These are phyloP conservation scores for Colletotrichum siamense DNA, from an alignment of 2,329 filamentous ascomycete species.

Conservation along the genomic window DNA sequence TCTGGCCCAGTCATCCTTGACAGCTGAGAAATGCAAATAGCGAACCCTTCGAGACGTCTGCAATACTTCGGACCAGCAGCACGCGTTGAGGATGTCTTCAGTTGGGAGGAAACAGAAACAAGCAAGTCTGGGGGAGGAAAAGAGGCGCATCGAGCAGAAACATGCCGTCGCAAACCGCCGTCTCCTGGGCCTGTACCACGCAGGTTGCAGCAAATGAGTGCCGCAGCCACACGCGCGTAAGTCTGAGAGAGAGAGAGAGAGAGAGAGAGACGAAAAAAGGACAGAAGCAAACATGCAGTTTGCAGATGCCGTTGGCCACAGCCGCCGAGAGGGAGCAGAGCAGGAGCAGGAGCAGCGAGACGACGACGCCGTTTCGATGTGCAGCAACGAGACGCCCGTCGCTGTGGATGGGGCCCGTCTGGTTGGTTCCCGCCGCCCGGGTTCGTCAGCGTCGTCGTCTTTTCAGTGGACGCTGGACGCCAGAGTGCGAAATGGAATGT, in stretches of 20 bases:
- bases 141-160: not conserved
- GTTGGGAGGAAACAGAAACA: not conserved
- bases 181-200: not conserved
- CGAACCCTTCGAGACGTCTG: not conserved
- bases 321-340: not conserved
- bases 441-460: not conserved
- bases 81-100: not conserved
- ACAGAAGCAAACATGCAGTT: not conserved
- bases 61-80: not conserved
- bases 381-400: not conserved
- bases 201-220: not conserved
- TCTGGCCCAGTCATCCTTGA: not conserved
- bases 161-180: not conserved
- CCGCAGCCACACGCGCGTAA: not conserved
- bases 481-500: not conserved
- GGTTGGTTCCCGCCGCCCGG: not conserved
- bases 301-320: not conserved
- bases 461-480: not conserved
- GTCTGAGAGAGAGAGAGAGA: not conserved
- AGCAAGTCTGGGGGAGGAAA: not conserved
- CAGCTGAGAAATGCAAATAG: not conserved
- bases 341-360: not conserved
- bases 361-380: not conserved
- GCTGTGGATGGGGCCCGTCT: not conserved
- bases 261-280: not conserved